Base-by-base conservation (phyloP, 2,329 filamentous ascomycete genomes). In the Colletotrichum sansevieriae region DNA sequence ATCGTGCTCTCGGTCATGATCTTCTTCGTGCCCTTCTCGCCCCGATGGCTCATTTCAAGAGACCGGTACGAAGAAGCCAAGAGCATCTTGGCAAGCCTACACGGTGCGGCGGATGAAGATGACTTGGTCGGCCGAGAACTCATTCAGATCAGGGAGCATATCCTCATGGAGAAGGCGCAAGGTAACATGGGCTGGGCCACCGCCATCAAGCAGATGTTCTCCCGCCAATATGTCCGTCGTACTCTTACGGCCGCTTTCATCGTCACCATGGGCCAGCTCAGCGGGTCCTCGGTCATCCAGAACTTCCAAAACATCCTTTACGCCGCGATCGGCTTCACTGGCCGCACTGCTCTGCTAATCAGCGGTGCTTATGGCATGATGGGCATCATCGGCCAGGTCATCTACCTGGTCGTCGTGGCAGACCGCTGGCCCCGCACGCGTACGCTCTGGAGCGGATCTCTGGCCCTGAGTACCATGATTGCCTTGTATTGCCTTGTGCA, bases 301-400 rank as follows among this genome's bases (percentile, higher is more conserved):
- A 79, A 80, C 61, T 80, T 78, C 64, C 78, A 81, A 63, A 76
- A 71, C 56, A 76, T 76, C 20, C 76, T 80, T 47, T 81, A 80
- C 62, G 73, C 73, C 4, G 71, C 73, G 3, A 72, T 80, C 8
- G 79, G 79, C 4, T 79, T 76, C 52, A 73, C 72, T 2, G 77
- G 77, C 2, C 74, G 73, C 15, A 76, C 73, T 3, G 74, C 74
- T 0, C 63, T 80, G 4, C 72, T 80, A 11, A 80, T 80, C 59
- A 76, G 74, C 43, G 77, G 74, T 1, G 69, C 75, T 8, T 81
- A 80, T 55, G 78, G 79, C 1, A 75, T 80, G 68, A 79, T 80
- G 77, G 78, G 77, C 7, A 72, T 80, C 7, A 65, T 78, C 3
- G 77, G 78, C 3, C 77, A 79, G 58, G 65, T 79, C 15, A 72